These are phyloP conservation scores for Oryza coarctata DNA, from an alignment of 176 grass and related monocot species.

Conservation along the genomic window DNA sequence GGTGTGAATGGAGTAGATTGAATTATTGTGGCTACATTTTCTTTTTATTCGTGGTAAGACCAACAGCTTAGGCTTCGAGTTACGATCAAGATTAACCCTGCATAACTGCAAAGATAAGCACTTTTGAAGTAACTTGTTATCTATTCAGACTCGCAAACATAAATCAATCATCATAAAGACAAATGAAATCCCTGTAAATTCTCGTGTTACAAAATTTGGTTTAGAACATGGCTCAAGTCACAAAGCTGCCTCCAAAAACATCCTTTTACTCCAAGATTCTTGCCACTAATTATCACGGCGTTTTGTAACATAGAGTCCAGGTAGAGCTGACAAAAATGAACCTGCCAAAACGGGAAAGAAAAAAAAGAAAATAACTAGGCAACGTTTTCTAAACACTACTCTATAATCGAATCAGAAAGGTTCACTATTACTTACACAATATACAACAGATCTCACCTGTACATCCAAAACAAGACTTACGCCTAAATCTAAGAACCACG, in stretches of 20 bases:
- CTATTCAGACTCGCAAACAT: not conserved
- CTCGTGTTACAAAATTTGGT: not conserved
- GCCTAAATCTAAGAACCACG: conserved; percentile 1
- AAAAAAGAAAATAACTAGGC: not conserved
- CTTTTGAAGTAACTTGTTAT: not conserved
- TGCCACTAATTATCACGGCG: not conserved
- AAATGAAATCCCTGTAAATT: not conserved
- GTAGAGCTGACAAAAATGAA: not conserved
- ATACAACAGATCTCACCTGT: conserved; percentile 35
- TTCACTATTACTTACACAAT: conserved; percentile 52
- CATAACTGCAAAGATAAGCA: no score
- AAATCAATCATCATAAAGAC: not conserved
- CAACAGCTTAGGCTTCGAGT: not conserved
- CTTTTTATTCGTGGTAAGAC: no score
- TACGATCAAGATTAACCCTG: not conserved
- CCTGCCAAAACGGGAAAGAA: no score
- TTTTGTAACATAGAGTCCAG: not conserved
- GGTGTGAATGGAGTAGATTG: not conserved
- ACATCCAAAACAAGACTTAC: conserved; percentile 25
- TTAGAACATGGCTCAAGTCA: not conserved
- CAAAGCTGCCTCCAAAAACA: not conserved
- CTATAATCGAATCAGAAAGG: not conserved
- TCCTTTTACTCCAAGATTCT: not conserved
- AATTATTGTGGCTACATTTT: not conserved
- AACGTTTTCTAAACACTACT: not conserved